A percentile compares a stretch with the other conserved stretches of the same genome.
Evolutionary conservation across 2,329 filamentous ascomycete species (phyloP).

Genomic region (Neoascochyta sp.): DNA sequence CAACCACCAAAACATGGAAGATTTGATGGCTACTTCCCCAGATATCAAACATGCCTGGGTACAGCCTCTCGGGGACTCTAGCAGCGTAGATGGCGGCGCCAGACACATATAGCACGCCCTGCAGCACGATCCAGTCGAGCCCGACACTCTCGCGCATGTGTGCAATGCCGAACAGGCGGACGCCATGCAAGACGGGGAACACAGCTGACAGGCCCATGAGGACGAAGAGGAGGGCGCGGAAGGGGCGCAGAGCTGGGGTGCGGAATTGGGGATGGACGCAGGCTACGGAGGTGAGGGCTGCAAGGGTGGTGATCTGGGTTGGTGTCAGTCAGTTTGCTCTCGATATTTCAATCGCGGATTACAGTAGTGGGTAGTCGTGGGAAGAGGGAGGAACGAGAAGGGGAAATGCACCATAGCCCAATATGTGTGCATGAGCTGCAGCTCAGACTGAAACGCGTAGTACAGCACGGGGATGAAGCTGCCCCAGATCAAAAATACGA

Average conservation of each 20-base stretch:
- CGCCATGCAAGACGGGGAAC: slow-evolving; percentile 75
- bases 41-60: slow-evolving; percentile 79
- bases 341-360: not conserved
- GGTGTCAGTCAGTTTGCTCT: slow-evolving; percentile 1
- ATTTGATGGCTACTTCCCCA: slow-evolving; percentile 94
- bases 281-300: slow-evolving; percentile 69
- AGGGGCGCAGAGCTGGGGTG: slow-evolving; percentile 76
- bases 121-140: slow-evolving; percentile 72
- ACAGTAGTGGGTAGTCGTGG: too few relatives aligned
- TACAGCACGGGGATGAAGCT: slow-evolving; percentile 81
- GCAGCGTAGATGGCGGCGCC: slow-evolving; percentile 84
- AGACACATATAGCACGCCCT: slow-evolving; percentile 79
- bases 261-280: slow-evolving; percentile 81
- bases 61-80: slow-evolving; percentile 76
- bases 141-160: slow-evolving; percentile 71
- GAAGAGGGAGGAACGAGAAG: not conserved
- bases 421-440: slow-evolving; percentile 64
- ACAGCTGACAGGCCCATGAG: slow-evolving; percentile 79
- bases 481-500: slow-evolving; percentile 86
- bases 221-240: slow-evolving; percentile 86
- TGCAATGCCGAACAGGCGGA: slow-evolving; percentile 62
- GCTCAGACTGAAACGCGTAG: slow-evolving; percentile 58
- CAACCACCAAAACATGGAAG: slow-evolving; percentile 84
- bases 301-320: slow-evolving; percentile 69
- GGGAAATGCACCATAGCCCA: slow-evolving; percentile 60